Evolutionary conservation across 73 alveolate species (phyloP).

Genomic region (Paramecium biaurelia): DNA sequence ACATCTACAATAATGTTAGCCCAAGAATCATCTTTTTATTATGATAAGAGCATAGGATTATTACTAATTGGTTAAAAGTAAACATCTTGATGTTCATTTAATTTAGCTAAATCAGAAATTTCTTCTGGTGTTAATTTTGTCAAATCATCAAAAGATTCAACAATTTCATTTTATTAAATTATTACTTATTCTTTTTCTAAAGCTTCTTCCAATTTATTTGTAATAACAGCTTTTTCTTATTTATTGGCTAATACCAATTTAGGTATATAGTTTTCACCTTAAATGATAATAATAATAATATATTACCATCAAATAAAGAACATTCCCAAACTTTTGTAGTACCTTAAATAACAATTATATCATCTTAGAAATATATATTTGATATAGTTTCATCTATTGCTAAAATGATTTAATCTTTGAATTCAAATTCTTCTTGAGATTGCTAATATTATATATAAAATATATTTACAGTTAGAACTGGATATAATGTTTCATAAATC

Average conservation of each 20-base stretch:
- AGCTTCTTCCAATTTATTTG: neutral
- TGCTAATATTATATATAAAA: neutral
- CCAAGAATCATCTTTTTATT: neutral
- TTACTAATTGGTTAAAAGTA: neutral
- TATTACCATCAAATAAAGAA: neutral
- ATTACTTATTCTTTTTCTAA: neutral
- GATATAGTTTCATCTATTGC: neutral
- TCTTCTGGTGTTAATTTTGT: conserved; percentile 2
- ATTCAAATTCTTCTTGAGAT: conserved; percentile 5
- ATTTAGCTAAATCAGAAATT: neutral
- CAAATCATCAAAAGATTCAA: neutral
- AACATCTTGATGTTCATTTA: neutral
- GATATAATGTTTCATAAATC: conserved; percentile 7
- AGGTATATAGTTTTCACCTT: neutral
- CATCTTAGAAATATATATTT: neutral
- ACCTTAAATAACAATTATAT: neutral
- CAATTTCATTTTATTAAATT: neutral
- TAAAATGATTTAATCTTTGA: neutral
- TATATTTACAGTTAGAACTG: neutral
- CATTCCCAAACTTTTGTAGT: neutral
- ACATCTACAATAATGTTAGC: neutral
- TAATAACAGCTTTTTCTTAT: neutral
- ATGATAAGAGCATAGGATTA: neutral
- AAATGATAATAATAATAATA: neutral
- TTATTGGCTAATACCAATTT: neutral